phyloP scores from a whole-genome alignment of 2,329 filamentous ascomycete genomes.

The Penicillium vulpinum region DNA sequence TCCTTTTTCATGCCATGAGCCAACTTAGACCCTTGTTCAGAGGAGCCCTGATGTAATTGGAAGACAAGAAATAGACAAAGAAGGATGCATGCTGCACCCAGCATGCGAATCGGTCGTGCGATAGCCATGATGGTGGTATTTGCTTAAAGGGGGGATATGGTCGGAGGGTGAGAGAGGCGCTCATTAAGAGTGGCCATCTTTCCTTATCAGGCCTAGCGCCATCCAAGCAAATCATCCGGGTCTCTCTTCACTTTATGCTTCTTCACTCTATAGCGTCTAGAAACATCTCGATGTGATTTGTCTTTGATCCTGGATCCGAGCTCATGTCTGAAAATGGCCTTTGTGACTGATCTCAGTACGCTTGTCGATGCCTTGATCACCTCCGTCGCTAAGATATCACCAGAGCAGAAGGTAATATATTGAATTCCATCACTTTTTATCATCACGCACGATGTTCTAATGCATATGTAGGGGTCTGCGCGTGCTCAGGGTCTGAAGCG shows the following conservation, averaged over 20 bases:
- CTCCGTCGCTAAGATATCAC: slow-evolving; percentile 58
- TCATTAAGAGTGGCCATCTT: slow-evolving; percentile 23
- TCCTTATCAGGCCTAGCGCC: slow-evolving; percentile 29
- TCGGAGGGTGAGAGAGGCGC: slow-evolving; percentile 11
- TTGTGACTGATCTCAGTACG: slow-evolving; percentile 63
- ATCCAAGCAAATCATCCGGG: slow-evolving; percentile 14
- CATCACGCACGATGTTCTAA: slow-evolving; percentile 4
- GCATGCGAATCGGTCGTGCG: slow-evolving; percentile 77
- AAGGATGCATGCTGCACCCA: slow-evolving; percentile 69
- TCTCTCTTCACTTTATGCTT: slow-evolving; percentile 1
- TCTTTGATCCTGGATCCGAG: not conserved
- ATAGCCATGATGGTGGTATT: slow-evolving; percentile 66
- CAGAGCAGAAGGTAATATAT: slow-evolving; percentile 48
- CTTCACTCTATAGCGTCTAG: not conserved
- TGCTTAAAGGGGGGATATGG: slow-evolving; percentile 23
- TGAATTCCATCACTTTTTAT: not conserved
- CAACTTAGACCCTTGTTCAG: slow-evolving; percentile 43
- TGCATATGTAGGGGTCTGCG: slow-evolving; percentile 27
- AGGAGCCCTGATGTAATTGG: slow-evolving; percentile 65
- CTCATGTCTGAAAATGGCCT: slow-evolving; percentile 60
- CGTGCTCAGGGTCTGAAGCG: slow-evolving; percentile 33
- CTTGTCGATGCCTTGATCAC: slow-evolving; percentile 72
- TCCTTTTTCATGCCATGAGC: slow-evolving; percentile 69
- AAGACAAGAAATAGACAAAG: slow-evolving; percentile 78
- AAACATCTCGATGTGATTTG: slow-evolving; percentile 2